Base-by-base conservation (phyloP, 2,329 filamentous ascomycete genomes). In the Paracoccidioides brasiliensis region DNA sequence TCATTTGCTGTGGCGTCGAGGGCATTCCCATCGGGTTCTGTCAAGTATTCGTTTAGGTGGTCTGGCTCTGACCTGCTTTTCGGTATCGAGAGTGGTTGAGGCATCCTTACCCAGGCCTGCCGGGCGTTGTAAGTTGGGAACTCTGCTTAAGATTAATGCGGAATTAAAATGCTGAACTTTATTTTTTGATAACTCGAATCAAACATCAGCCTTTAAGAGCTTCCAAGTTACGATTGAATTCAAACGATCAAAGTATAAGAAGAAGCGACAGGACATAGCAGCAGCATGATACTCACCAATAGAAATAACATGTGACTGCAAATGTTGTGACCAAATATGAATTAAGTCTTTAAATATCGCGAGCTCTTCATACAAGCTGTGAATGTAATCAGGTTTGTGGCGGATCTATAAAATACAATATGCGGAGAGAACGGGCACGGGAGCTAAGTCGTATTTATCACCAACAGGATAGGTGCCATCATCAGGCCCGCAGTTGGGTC, bases 1-100 rank as follows among this genome's bases (percentile, higher is more conserved):
- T 70, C 35, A 50, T 58, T 32, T 38, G 74, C 59, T 35, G 57
- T 57, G 22, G 60, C 66, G 46, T 75, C 75, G 28, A 74, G 56
- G 30, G 60, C 58, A 14, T 54, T 56, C 32, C 43, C 46, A 28
- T 56, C 45, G 8, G 45, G 52, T n/a, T 63, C 59, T 14, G 57
- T 60, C 8, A 60, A 45, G 6, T 54, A 44, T 12, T 66, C 61
- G 45, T 63, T 58, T 4, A 52, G 35, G 30, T 56, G 43, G 38
- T 55, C 54, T 22, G 60, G 56, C n/a, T 65, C 63, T 5, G 64
- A 64, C 51, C 61, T 63, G 52, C 61, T 56, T 55, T 62, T 65
- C 15, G 61, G 59, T 22, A 64, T 59, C 37, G 53, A 56, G 55
- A 56, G 56, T 45, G 61, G 55, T 12, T 65, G 61, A 37, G 66